Conservation (phyloP, 257 asterid species). For the Jaltomata sinuosa region DNA sequence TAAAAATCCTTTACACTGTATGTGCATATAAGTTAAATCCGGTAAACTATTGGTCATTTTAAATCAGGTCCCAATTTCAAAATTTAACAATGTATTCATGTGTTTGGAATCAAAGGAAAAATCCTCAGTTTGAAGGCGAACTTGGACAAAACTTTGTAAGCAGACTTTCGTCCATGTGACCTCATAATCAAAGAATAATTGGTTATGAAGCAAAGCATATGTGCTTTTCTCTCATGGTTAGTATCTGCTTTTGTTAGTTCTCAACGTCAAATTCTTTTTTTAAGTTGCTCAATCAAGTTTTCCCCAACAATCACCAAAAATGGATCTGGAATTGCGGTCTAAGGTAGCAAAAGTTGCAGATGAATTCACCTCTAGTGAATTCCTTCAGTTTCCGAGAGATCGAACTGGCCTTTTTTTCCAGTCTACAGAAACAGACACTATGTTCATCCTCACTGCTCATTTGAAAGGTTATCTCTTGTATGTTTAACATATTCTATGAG, state of each 20-base stretch:
- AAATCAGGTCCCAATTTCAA: neutral
- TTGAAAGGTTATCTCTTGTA: slow-evolving; percentile 42
- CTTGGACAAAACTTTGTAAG: neutral
- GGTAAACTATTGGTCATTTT: neutral
- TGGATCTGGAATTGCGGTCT: slow-evolving; percentile 50
- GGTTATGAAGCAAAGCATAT: neutral
- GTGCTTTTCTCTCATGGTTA: neutral
- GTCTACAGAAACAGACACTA: slow-evolving; percentile 49
- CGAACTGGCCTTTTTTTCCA: slow-evolving; percentile 42
- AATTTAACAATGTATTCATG: neutral
- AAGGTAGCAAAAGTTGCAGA: slow-evolving; percentile 39
- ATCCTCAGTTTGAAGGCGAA: neutral
- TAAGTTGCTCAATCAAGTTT: neutral
- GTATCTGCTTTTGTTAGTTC: neutral
- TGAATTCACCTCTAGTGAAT: slow-evolving; percentile 38
- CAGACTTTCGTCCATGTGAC: neutral
- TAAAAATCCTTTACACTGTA: neutral
- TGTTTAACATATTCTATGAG: neutral
- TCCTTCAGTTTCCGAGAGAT: slow-evolving; percentile 31
- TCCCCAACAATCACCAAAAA: neutral
- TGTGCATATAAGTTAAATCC: neutral
- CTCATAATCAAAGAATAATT: neutral
- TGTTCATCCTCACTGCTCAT: slow-evolving; percentile 65
- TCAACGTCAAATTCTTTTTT: neutral
- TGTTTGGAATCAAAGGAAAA: neutral